Evolutionary conservation across 768 basidiomycete genomes (phyloP).

Genomic region (Auricularia sp.): DNA sequence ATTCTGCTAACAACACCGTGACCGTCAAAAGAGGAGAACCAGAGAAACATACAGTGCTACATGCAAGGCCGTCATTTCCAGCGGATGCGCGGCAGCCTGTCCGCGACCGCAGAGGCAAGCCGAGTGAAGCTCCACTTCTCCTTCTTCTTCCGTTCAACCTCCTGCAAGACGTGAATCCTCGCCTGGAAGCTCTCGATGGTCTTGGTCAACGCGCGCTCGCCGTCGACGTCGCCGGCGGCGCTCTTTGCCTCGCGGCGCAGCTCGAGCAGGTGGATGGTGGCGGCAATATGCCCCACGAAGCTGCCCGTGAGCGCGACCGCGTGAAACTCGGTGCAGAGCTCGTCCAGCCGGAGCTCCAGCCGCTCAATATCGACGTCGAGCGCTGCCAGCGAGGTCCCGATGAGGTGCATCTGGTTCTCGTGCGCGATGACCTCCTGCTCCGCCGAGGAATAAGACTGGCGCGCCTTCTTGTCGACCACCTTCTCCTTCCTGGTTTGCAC

Average conservation of each 20-base stretch:
- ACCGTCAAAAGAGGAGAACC: too few relatives aligned
- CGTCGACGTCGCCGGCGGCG: background rate
- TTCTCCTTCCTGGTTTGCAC: conserved; percentile 3
- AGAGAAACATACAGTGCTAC: too few relatives aligned
- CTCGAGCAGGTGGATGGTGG: background rate
- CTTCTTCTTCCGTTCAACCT: background rate
- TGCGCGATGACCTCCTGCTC: background rate
- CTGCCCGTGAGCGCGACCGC: background rate
- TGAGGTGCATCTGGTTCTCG: background rate
- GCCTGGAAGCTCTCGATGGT: background rate
- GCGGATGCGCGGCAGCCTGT: background rate
- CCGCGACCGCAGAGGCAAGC: background rate
- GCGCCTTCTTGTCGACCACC: conserved; percentile 8
- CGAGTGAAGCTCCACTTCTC: background rate
- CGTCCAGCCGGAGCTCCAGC: background rate
- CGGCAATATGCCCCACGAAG: background rate
- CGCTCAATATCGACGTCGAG: background rate
- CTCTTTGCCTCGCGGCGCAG: background rate
- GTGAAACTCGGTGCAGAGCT: background rate
- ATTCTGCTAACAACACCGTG: too few relatives aligned
- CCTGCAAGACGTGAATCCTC: background rate
- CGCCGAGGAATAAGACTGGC: conserved; percentile 10
- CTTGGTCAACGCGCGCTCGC: background rate
- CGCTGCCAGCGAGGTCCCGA: background rate
- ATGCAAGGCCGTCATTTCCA: background rate